Evolutionary conservation across 345 rosid species (phyloP), one percentile per base, ranked within the genome.

Genomic region (Eutrema yunnanense): DNA sequence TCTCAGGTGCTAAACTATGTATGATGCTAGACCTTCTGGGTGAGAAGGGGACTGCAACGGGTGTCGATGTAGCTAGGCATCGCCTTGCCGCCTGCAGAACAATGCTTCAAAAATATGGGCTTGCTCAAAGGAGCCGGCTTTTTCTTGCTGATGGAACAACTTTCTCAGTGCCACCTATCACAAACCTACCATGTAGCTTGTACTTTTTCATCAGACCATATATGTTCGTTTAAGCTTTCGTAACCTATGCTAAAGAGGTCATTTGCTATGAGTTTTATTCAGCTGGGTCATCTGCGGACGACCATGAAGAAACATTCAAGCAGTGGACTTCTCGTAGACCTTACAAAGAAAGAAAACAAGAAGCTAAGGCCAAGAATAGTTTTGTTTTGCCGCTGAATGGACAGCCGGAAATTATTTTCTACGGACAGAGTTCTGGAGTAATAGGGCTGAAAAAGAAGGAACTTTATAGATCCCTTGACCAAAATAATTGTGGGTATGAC

Each of bases 11-110:
- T 72, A 95, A 95, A 82, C 87, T 92, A 52, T 92, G 99, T 78
- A 87, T 95, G 90, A 84, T 95, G 62, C 52, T 81, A 40, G 97
- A 92, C 77, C 80, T 84, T 36, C 86, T 92, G 62, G 96, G 90
- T 62, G 76, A 86, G 50, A 83, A 81, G 1, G 99, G 97, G n/a
- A 83, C 96, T 6, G 86, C 85, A 40, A 95, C 99, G 8, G 99
- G 92, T 74, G 90, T 95, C 53, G 97, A 95, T 84, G 82, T 95
- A 62, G 90, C 96, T 13, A 84, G 88, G 73, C 90, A 88, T 65
- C 92, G 99, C 34, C 78, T 95, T 26, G 97, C 96, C 5, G 93
- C 97, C 77, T 92, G 97, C 78, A 87, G 93, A 85, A 92, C 97
- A 4, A 56, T 92, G 85, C 71, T 95, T 67, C 96, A 75, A 69